Conservation (phyloP, 495 filamentous ascomycete species). For the Platismatia glauca region DNA sequence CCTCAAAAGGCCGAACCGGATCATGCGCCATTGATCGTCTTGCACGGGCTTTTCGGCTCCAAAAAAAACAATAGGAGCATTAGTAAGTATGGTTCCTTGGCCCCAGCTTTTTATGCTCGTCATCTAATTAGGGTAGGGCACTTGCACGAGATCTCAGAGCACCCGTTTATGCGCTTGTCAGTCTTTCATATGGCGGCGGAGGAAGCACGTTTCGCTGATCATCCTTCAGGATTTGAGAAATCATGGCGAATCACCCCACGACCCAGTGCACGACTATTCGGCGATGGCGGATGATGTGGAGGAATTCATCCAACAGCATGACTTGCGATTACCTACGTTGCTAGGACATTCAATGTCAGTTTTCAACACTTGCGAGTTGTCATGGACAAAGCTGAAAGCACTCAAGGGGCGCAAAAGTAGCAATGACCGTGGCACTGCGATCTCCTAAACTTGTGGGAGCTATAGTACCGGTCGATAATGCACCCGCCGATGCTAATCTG, state of each 20-base stretch:
- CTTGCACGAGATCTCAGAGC: slow-evolving; percentile 75
- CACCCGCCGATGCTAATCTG: slow-evolving; percentile 70
- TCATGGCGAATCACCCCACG: slow-evolving; percentile 83
- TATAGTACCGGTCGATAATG: slow-evolving; percentile 85
- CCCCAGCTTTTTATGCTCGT: neutral
- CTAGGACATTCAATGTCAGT: slow-evolving; percentile 93
- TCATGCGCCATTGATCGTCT: slow-evolving; percentile 67
- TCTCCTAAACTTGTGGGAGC: slow-evolving; percentile 54
- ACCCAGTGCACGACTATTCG: slow-evolving; percentile 67
- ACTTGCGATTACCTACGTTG: slow-evolving; percentile 58
- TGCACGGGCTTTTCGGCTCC: slow-evolving; percentile 92
- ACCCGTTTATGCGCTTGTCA: slow-evolving; percentile 73
- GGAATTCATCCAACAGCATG: slow-evolving; percentile 68
- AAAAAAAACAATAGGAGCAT: slow-evolving; percentile 95
- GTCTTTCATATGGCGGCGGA: slow-evolving; percentile 22
- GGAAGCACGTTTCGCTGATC: neutral
- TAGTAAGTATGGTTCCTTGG: slow-evolving; percentile 65
- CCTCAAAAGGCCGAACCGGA: slow-evolving; percentile 18
- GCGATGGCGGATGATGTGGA: slow-evolving; percentile 82
- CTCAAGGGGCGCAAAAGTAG: slow-evolving; percentile 81
- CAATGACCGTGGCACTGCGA: slow-evolving; percentile 76
- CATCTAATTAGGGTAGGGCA: slow-evolving; percentile 44
- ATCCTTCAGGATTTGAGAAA: slow-evolving; percentile 79
- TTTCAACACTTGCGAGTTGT: neutral
- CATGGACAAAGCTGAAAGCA: slow-evolving; percentile 8